Evolutionary conservation across 495 filamentous ascomycete species (phyloP).

Genomic region (Physcia stellaris): DNA sequence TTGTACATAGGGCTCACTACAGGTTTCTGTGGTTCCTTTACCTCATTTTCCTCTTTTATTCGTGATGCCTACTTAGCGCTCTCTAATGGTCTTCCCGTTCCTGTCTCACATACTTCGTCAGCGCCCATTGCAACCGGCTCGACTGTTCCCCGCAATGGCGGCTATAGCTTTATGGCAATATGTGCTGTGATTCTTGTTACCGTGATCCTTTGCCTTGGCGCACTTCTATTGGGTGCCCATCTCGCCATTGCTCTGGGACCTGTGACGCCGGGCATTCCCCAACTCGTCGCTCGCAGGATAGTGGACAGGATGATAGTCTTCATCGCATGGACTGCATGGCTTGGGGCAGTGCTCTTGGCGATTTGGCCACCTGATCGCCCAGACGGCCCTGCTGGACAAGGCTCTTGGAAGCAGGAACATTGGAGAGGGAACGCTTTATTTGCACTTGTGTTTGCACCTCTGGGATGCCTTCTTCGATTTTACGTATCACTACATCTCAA

Average conservation of each 20-base stretch:
- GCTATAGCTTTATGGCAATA: conserved; percentile 72
- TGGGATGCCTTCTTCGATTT: conserved; percentile 67
- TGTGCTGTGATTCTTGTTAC: conserved; percentile 56
- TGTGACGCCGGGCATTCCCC: conserved; percentile 44
- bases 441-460: conserved; percentile 71
- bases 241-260: conserved; percentile 50
- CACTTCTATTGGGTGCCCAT: conserved; percentile 62
- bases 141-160: conserved; percentile 42
- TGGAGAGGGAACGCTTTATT: conserved; percentile 71
- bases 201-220: conserved; percentile 52
- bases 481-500: conserved; percentile 58
- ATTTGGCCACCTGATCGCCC: conserved; percentile 59
- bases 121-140: conserved; percentile 10
- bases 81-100: conserved; percentile 54
- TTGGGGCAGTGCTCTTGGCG: conserved; percentile 62
- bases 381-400: conserved; percentile 15
- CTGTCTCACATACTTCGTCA: conserved; percentile 18
- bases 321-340: conserved; percentile 60
- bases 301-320: conserved; percentile 49
- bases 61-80: conserved; percentile 75
- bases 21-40: conserved; percentile 88
- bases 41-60: conserved; percentile 83
- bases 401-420: conserved; percentile 25
- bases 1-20: conserved; percentile 86
- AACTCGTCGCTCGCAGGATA: conserved; percentile 37